Evolutionary conservation across 2,329 filamentous ascomycete genomes (phyloP), one percentile per base, ranked within the genome.

Genomic region (Tolypocladium guangdongense): DNA sequence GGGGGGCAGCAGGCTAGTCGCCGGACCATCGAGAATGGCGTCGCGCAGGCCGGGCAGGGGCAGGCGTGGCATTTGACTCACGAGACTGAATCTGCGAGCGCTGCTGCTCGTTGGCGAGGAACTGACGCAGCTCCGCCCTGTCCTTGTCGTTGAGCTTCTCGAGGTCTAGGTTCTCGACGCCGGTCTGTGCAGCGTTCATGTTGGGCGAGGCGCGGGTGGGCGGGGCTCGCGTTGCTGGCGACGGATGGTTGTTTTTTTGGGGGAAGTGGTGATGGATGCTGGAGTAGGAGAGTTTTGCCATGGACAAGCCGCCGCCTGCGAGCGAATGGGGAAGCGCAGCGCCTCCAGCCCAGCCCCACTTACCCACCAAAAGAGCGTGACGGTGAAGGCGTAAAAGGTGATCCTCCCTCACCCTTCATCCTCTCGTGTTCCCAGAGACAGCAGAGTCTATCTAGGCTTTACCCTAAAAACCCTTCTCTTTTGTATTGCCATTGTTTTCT

Each of bases 121-220:
- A 92, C 66, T 90, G 84, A 65, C 90, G 88, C 45, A 99, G 80
- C 72, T 97, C 90, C 59, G 83, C 78, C 79, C 90, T 93, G 73
- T 96, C 90, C 65, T 81, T 80, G 56, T 88, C 84, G 64, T 81
- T 87, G 67, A 96, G 85, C 71, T 83, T 84, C 64, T 82, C 80
- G 60, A 92, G 74, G 65, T 91, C 87, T 64, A 83, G 63, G 56
- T 78, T 73, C 55, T 76, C 73, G 65, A 80, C 67, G 50, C 62
- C 65, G 24, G 65, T 60, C 51, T 66, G 66, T 12, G 68, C 64
- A 27, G 66, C 54, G 57, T 68, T 71, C 70, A 72, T 73, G 37
- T 36, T 62, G 55, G 53, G 47, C 50, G 48, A 38, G 30, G 41
- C n/a, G 49, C 20, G 39, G 38, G 22, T 48, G 38, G 36, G 24